These are phyloP conservation scores for Plantago elongata DNA, from an alignment of 257 asterid species.

Conservation along the genomic window DNA sequence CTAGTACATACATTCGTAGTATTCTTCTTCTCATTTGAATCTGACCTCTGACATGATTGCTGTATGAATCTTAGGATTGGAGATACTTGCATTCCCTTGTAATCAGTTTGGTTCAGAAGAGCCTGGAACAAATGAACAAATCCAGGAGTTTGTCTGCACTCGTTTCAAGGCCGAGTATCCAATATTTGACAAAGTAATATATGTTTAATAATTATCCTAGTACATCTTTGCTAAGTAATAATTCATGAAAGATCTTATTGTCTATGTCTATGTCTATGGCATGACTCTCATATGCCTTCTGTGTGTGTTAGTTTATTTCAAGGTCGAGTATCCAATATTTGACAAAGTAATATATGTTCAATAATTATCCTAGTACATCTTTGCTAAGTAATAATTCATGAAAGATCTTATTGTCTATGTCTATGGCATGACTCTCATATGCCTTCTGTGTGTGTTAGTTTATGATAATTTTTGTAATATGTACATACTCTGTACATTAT, in stretches of 20 bases:
- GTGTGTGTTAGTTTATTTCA: conserved; percentile 25
- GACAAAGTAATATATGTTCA: conserved; percentile 49
- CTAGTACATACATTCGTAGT: not conserved
- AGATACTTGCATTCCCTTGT: conserved; percentile 95
- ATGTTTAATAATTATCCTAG: not conserved
- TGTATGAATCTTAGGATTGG: conserved; percentile 47
- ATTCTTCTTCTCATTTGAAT: not conserved
- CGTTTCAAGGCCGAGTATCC: conserved; percentile 93
- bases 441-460: too few relatives aligned
- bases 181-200: conserved; percentile 69
- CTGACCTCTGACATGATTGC: not conserved
- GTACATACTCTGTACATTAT: too few relatives aligned
- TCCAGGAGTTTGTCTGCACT: conserved; percentile 73
- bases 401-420: too few relatives aligned
- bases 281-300: too few relatives aligned
- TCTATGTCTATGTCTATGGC: too few relatives aligned
- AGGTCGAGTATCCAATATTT: conserved; percentile 85
- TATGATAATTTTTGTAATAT: too few relatives aligned
- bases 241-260: too few relatives aligned
- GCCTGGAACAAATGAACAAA: conserved; percentile 85
- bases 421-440: too few relatives aligned
- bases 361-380: not conserved
- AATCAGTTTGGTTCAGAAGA: conserved; percentile 91
- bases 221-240: too few relatives aligned
- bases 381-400: too few relatives aligned